Evolutionary conservation across 345 rosid species (phyloP), one percentile per base, ranked within the genome.

Genomic region (Kernera saxatilis): DNA sequence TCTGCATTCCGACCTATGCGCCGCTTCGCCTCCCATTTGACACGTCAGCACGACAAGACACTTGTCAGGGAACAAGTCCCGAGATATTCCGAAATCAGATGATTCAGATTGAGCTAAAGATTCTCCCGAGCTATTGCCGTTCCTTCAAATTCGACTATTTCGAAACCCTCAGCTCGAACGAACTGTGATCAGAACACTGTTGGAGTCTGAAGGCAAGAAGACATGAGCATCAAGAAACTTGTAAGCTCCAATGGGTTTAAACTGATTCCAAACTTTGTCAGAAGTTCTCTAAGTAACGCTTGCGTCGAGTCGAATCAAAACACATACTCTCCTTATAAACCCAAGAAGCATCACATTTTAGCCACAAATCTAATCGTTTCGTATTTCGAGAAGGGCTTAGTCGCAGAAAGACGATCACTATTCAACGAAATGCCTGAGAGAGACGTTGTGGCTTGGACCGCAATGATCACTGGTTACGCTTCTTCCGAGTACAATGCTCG

Each of bases 341-440:
- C 84, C 3, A 89, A 80, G 67, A 78, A 77, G n/a, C 84, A 89
- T 25, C 71, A 87, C 72, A 69, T 88, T 44, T 76, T 92, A 51
- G 84, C 92, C 44, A 95, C 98, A 4, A 86, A 79, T 60, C 84
- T 89, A 39, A 81, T 92, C 18, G 78, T 69, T 5, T 83, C 91
- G 0, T 92, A 73, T 61, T 85, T 85, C 2, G 82, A 86, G 2
- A 74, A 64, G 86, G 99, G 91, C 9, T 84, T 85, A n/a, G 83
- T 94, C 27, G 74, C 87, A 1, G 91, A 93, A 84, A 92, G 91
- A 72, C 78, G 78, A 49, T 72, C 73, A 62, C 33, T 78, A 74
- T 78, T 78, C 74, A 67, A 78, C 65, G 78, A 78, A 68, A 73
- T 78, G 78, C 74, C 78, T 54, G 71, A 73, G 6, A 67, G 74